Evolutionary conservation across 352 stramenopile species (phyloP).

Genomic region (Globisporangium uncinulatum): DNA sequence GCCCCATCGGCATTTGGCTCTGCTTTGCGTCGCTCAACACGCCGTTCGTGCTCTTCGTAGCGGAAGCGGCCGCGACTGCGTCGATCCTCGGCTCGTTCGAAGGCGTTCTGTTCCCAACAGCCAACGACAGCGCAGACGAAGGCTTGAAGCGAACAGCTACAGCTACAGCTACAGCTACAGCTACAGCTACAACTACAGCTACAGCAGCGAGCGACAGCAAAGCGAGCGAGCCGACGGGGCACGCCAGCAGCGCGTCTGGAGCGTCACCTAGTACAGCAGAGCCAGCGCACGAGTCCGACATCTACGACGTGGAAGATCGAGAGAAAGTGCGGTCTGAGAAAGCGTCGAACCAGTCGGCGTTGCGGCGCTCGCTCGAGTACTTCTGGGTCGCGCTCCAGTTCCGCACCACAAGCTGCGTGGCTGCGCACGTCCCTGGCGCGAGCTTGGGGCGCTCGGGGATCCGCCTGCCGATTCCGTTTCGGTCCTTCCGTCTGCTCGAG

Average conservation of each 20-base stretch:
- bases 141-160: not conserved
- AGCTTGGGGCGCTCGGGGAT: conserved; percentile 10
- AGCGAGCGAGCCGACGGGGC: conserved; percentile 2
- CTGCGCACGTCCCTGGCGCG: conserved; percentile 35
- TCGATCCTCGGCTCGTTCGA: conserved; percentile 80
- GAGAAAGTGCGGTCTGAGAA: conserved; percentile 74
- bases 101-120: conserved; percentile 36
- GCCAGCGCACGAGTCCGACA: conserved; percentile 34
- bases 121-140: not conserved
- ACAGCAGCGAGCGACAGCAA: not conserved
- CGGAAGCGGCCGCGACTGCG: conserved; percentile 59
- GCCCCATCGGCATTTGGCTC: conserved; percentile 75
- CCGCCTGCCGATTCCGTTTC: conserved; percentile 56
- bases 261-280: too few species aligned
- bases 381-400: conserved; percentile 68
- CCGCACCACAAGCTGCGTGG: conserved; percentile 42
- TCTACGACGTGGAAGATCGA: conserved; percentile 81
- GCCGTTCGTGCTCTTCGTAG: conserved; percentile 71
- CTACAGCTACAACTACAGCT: not conserved
- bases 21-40: conserved; percentile 85
- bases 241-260: not conserved
- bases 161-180: too few species aligned
- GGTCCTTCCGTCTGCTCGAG: conserved; percentile 74
- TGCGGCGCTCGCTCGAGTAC: conserved; percentile 68
- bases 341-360: conserved; percentile 50